phyloP scores from a whole-genome alignment of 2,329 filamentous ascomycete species.

The Botryosphaeria agaves region DNA sequence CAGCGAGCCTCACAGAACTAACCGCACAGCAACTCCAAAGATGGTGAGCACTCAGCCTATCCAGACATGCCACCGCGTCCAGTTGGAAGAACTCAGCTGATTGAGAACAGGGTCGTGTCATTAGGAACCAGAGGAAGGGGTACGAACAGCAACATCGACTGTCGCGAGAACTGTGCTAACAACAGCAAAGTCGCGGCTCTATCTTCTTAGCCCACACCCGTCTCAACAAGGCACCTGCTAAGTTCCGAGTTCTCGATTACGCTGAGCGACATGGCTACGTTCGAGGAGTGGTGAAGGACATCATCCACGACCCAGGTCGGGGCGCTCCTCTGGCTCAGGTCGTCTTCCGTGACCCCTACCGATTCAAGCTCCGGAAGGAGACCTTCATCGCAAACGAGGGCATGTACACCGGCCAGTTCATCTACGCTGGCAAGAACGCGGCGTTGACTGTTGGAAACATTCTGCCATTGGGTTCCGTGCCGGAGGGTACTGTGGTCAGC shows the following conservation, averaged over 20 bases:
- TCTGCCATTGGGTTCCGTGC: slow-evolving; percentile 82
- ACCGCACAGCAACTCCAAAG: too few species aligned
- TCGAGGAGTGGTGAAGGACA: slow-evolving; percentile 94
- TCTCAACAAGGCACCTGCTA: slow-evolving; percentile 86
- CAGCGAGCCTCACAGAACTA: too few species aligned
- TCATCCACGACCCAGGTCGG: slow-evolving; percentile 97
- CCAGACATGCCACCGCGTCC: too few species aligned
- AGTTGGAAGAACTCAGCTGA: slow-evolving; percentile 2
- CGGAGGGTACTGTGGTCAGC: slow-evolving; percentile 97
- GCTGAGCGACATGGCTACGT: slow-evolving; percentile 71
- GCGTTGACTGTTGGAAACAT: slow-evolving; percentile 93
- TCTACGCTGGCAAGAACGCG: slow-evolving; percentile 99
- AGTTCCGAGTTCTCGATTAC: slow-evolving; percentile 95
- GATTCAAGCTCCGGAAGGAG: slow-evolving; percentile 94
- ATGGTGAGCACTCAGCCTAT: too few species aligned
- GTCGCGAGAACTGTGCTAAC: too few species aligned
- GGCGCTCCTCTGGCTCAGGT: slow-evolving; percentile 96
- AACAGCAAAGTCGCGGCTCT: slow-evolving; percentile 58
- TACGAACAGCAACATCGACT: too few species aligned
- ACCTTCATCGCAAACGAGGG: slow-evolving; percentile 99
- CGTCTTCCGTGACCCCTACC: slow-evolving; percentile 94
- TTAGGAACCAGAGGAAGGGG: slow-evolving; percentile 64
- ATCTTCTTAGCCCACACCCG: slow-evolving; percentile 73
- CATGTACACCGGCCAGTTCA: slow-evolving; percentile 99
- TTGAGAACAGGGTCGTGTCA: slow-evolving; percentile 44